Base-by-base conservation (phyloP, 2,329 filamentous ascomycete genomes). In the Trichoderma asperellum region DNA sequence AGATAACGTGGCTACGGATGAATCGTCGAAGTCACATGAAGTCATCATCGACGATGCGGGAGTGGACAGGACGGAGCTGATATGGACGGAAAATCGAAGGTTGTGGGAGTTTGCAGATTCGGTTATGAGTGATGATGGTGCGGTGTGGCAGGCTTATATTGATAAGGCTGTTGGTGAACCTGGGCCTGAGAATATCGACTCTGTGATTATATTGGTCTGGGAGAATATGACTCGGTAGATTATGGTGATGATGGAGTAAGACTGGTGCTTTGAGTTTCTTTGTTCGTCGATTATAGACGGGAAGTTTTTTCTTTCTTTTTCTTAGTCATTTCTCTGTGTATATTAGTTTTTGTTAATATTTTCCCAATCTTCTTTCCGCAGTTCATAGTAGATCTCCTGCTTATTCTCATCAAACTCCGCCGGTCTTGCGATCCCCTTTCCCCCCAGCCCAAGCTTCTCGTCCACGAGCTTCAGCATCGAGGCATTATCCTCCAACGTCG, bases 111-210 rank as follows among this genome's bases (percentile, higher is more conserved):
- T 85, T 67, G 68, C 83, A 53, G 82, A 85, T 72, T 77, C 81
- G 12, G 75, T 75, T 4, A 72, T 76, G 1, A 77, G 76, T 2
- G 71, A 76, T 1, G 72, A 77, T 21, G 81, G 82, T 10, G 76
- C 78, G 53, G 80, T 85, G 2, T 82, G 82, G 82, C 83, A 85
- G 76, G 82, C 81, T 0, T 85, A 85, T 55, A 74, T 83, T 21
- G 83, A 81, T 64, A 76, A 68, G 43, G 75, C 74, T 65, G 47
- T 67, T 21, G 70, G 55, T 5, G 64, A 14, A 37, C 75, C 75
- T 53, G 75, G 75, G 34, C 70, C 71, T 6, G 73, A 76, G 6
- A 74, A 77, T 35, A 72, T 77, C 2, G 81, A 83, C 68, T 83
- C 81, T 27, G 74, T 82, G 5, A 78, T 83, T 71, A 75, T 83